These are phyloP conservation scores for Nitzschia palea DNA, from an alignment of 108 stramenopile species.

Conservation along the genomic window DNA sequence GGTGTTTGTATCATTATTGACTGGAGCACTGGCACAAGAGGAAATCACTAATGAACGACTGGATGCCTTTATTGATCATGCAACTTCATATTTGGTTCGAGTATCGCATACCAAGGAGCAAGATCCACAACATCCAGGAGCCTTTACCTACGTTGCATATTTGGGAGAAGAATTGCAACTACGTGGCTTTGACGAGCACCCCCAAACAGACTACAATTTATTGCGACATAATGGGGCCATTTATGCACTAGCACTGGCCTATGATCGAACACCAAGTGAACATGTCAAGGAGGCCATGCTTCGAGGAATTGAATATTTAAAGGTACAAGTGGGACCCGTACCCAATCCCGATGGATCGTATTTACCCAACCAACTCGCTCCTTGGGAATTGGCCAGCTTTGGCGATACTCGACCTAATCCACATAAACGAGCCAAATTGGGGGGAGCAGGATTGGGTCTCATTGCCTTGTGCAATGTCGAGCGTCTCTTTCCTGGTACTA, in stretches of 20 bases:
- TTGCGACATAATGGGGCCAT: slow-evolving; percentile 40
- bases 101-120: slow-evolving; percentile 19
- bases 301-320: slow-evolving; percentile 14
- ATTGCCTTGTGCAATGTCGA: slow-evolving; percentile 24
- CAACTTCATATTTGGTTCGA: slow-evolving; percentile 28
- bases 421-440: slow-evolving; percentile 26
- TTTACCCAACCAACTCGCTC: slow-evolving; percentile 9
- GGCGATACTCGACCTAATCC: not conserved
- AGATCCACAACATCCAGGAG: slow-evolving; percentile 21
- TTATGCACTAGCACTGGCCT: slow-evolving; percentile 19
- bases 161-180: slow-evolving; percentile 3
- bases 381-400: slow-evolving; percentile 15
- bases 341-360: not conserved
- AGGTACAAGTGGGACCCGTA: slow-evolving; percentile 15
- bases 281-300: slow-evolving; percentile 14
- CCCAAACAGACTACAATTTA: slow-evolving; percentile 25
- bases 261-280: slow-evolving; percentile 4
- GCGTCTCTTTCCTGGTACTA: slow-evolving; percentile 4
- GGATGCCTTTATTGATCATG: slow-evolving; percentile 11
- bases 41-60: too few species aligned
- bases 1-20: too few species aligned
- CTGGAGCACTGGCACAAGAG: too few species aligned
- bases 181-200: not conserved
- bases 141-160: slow-evolving; percentile 28
- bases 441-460: slow-evolving; percentile 32